Percentiles rank a stretch among this genome's conserved stretches.
phyloP scores from a whole-genome alignment of 2,329 filamentous ascomycete genomes.

The Sphaerostilbella broomeana region DNA sequence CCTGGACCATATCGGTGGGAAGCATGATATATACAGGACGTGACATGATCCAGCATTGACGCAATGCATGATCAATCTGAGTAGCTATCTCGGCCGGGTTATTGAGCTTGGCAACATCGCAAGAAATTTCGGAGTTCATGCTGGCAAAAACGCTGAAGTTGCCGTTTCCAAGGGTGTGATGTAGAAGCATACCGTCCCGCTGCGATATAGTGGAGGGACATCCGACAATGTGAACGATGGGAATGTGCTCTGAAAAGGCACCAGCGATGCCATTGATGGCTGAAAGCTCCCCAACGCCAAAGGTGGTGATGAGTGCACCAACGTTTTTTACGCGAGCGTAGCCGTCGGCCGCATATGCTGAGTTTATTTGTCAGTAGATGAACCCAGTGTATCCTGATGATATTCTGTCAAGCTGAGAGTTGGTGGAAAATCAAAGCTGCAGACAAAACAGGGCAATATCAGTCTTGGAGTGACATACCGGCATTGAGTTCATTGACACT shows the following conservation, averaged over 20 bases:
- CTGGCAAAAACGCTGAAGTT: conserved; percentile 78
- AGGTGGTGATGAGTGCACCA: conserved; percentile 65
- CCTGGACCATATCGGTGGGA: conserved; percentile 71
- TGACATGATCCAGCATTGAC: conserved; percentile 65
- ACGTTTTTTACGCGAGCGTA: conserved; percentile 69
- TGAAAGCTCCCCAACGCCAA: conserved; percentile 69
- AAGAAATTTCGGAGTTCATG: conserved; percentile 69
- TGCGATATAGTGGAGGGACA: conserved; percentile 44
- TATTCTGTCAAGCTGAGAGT: too few species aligned
- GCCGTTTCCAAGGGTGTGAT: conserved; percentile 69
- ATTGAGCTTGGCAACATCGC: conserved; percentile 63
- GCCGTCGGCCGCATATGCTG: conserved; percentile 72
- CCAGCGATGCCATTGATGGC: conserved; percentile 68
- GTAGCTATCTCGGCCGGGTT: conserved; percentile 62
- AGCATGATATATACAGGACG: conserved; percentile 79
- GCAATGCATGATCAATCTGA: conserved; percentile 72
- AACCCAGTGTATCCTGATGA: background rate
- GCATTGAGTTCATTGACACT: conserved; percentile 70
- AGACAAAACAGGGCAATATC: background rate
- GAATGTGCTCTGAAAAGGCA: conserved; percentile 66
- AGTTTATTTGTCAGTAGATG: conserved; percentile 16
- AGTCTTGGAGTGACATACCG: conserved; percentile 36
- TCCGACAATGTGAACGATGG: conserved; percentile 62
- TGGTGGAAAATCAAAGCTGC: too few species aligned
- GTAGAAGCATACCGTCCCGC: conserved; percentile 43